A percentile compares a stretch with the other conserved stretches of the same genome.
These are phyloP conservation scores for Camelina hispida DNA, from an alignment of 345 rosid species.

Conservation along the genomic window DNA sequence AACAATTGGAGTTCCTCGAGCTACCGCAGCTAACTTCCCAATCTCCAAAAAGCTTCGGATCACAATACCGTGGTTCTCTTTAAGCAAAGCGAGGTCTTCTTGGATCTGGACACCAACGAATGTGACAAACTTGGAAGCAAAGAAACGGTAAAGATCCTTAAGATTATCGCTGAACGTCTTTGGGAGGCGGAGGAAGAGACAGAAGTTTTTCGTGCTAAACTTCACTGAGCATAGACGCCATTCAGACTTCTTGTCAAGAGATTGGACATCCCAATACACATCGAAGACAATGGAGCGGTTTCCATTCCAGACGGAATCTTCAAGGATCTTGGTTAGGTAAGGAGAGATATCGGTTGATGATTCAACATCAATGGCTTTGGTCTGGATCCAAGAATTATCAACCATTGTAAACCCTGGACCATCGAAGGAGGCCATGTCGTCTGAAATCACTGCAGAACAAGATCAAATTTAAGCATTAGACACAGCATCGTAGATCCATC, in stretches of 20 bases:
- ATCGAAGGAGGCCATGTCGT: constrained; percentile 42
- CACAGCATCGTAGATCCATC: constrained; percentile 13
- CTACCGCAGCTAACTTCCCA: constrained; percentile 41
- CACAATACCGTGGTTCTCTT: constrained; percentile 44
- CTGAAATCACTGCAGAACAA: background rate
- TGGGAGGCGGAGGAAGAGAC: constrained; percentile 44
- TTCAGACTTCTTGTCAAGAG: constrained; percentile 12
- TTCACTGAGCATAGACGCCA: constrained; percentile 43
- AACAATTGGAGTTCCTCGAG: constrained; percentile 38
- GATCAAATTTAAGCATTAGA: background rate
- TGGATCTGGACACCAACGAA: constrained; percentile 40
- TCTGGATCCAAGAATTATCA: constrained; percentile 36
- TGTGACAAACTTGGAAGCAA: constrained; percentile 46
- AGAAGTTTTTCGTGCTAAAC: constrained; percentile 42
- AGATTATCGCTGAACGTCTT: constrained; percentile 28
- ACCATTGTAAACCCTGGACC: constrained; percentile 44
- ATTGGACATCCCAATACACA: constrained; percentile 39
- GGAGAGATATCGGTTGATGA: constrained; percentile 44
- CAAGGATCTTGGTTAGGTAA: constrained; percentile 41
- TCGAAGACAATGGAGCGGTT: constrained; percentile 42
- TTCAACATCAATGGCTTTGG: constrained; percentile 45
- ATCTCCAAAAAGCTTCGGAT: constrained; percentile 42
- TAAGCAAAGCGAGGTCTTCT: constrained; percentile 40
- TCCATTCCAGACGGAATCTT: constrained; percentile 42
- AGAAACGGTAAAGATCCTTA: constrained; percentile 47